Conservation (phyloP, 2,329 filamentous ascomycete species). For the Myrmaecium sp. region DNA sequence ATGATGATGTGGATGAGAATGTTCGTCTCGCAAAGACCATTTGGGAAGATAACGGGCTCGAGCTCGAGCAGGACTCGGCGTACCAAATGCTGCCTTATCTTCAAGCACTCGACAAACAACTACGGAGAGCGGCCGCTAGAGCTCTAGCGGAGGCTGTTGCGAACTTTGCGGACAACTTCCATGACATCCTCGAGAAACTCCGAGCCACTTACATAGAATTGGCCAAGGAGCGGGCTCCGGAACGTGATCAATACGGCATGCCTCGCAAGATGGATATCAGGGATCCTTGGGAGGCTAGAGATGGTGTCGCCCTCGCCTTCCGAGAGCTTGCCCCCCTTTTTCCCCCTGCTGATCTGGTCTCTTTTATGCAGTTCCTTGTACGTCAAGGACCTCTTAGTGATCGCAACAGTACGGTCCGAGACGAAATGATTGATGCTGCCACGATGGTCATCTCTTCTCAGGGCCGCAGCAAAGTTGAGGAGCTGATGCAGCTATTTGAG, state of each 20-base stretch:
- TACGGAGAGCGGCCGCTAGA: constrained; percentile 68
- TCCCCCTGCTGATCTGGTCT: constrained; percentile 49
- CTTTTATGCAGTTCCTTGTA: constrained; percentile 73
- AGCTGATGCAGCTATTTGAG: constrained; percentile 86
- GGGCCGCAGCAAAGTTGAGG: constrained; percentile 68
- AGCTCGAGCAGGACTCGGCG: constrained; percentile 48
- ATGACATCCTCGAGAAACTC: constrained; percentile 45
- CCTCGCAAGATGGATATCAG: constrained; percentile 71
- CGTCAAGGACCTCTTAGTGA: constrained; percentile 78
- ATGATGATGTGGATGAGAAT: constrained; percentile 84
- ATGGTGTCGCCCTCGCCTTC: constrained; percentile 77
- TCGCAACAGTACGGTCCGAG: constrained; percentile 55
- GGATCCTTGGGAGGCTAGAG: constrained; percentile 82
- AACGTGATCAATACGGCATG: constrained; percentile 90
- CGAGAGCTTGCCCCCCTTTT: constrained; percentile 62
- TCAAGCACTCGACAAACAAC: constrained; percentile 60
- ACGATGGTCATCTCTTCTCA: constrained; percentile 65
- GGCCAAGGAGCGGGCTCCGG: constrained; percentile 65
- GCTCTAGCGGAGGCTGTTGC: constrained; percentile 60
- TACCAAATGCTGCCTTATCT: constrained; percentile 60
- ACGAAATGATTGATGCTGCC: constrained; percentile 84
- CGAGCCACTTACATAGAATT: constrained; percentile 58
- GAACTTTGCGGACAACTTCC: constrained; percentile 41
- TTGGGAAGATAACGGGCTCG: constrained; percentile 84
- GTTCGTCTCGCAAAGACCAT: constrained; percentile 68